Evolutionary conservation across 208 protist genomes (phyloP), one percentile per base, ranked within the genome.

Genomic region (Trypanosoma rangeli): DNA sequence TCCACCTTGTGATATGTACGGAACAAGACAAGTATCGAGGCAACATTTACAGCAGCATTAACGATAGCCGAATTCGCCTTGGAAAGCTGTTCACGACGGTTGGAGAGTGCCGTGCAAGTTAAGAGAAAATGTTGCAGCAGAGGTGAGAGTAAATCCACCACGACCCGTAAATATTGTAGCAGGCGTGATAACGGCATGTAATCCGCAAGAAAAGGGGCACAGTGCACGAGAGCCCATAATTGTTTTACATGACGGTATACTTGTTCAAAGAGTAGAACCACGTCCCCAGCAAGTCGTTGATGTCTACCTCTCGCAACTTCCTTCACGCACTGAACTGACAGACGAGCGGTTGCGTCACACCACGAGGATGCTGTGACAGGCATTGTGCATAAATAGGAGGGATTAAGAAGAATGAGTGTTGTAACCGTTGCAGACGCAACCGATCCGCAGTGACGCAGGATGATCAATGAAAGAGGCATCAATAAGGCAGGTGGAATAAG

Each of bases 81-180:
- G 42, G 88, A 90, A 18, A 96, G 68, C 22, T 86, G 78, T 12
- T 83, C 80, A 12, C 91, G 87, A 24, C 78, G 81, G 5, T 79
- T 71, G 29, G 71, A 71, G 22, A 96, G 77, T 18, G 73, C 69
- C 16, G 86, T 78, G 73, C 85, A 92, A 22, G 82, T 84, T 29
- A 96, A 76, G n/a, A 93, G 56, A 73, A 93, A 93, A 73, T 96
- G 91, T 71, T 96, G 91, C 46, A 96, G 76, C 26, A 89, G 59
- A 0, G 91, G 91, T 20, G 83, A 87, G 12, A 93, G 52, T 0
- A 96, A 78, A 63, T 96, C 91, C 39, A 91, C 84, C 18, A 93
- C 70, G 57, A 96, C 69, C 53, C 91, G 86, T 64, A 96, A 74
- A 31, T 69, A 63, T 13, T 85, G 80, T 28, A 96, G 72, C 3